Evolutionary conservation across 495 filamentous ascomycete genomes (phyloP), one percentile per base, ranked within the genome.

Genomic region (Corynascus novoguineensis): DNA sequence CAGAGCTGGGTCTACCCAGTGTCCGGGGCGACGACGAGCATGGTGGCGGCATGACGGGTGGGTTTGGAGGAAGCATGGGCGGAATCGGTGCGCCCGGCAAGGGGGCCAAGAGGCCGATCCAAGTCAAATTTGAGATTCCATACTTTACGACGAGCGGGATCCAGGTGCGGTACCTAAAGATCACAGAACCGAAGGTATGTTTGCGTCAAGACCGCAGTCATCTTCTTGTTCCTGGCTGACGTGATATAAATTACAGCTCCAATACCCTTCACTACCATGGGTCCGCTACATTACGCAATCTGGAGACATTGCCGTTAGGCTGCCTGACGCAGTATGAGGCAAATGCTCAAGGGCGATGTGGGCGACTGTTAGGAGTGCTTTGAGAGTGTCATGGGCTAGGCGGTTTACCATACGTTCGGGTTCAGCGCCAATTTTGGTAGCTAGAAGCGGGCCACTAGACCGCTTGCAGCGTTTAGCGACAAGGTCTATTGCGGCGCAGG

Each of bases 81-180:
- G 86, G 86, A 49, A 82, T 81, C 19, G 81, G 76, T 17, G 72
- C 73, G 1, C 77, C 76, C 25, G 87, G 85, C 31, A 96, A 97
- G 75, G 85, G 89, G 25, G 81, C 81, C 56, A 97, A 97, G 79
- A 78, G 93, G 57, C 95, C 95, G 2, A 97, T 97, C 67, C 91
- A 87, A 69, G 93, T 99, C 75, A 99, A 97, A 75, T 99, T 97
- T 71, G 95, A 99, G 78, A 97, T 97, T 70, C 95, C 95, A 28
- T 99, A 99, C 72, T 99, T 99, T 70, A 99, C 93, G 8, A 99
- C 93, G 4, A 93, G 88, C 71, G 93, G 93, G 31, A 99, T 99
- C 66, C 93, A 97, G 71, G 95, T 97, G 60, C 84, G 93, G 56
- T 99, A 99, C 69, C 71, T 99, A 73, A 99, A 99, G 82, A 99